Base-by-base conservation (phyloP, 306 rosid genomes). In the Trifolium fragiferum region DNA sequence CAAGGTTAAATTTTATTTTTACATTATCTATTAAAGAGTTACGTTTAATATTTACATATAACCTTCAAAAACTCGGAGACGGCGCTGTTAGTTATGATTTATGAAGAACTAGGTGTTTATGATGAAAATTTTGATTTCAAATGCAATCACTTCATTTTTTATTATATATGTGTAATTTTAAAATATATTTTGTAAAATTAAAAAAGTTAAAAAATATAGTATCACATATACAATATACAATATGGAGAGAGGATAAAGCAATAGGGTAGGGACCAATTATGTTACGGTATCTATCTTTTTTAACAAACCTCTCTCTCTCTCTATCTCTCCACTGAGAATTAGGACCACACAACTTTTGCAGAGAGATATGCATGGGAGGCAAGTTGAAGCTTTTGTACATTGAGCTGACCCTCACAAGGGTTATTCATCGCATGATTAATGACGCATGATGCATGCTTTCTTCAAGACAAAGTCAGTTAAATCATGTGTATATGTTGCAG, bases 261-360 rank as follows among this genome's bases (percentile, higher is more conserved):
- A 20, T 76, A 73, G 70, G 66, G 43, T 87, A 87, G 91, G 97
- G 92, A 87, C 93, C 96, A 81, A 73, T 78, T 74, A 64, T 14
- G 66, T 72, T 73, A 61, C 58, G 73, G 51, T 71, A 41, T 55
- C 60, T 58, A 72, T 76, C 81, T 70, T 67, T 71, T 21, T 74
- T 5, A 19, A 53, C 23, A 66, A 73, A 79, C 66, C 81, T 54
- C 30, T 21, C 7, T 54, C 30, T 21, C 7, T 20, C 61, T 27
- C 32, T 27, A 27, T 27, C 32, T 27, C 33, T 30, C 33, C 82
- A 84, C 84, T 78, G 82, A 73, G 37, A 67, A 79, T 51, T 13
- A 79, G 96, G 98, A 91, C 98, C 97, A 93, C 96, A 41, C 69
- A 66, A 2, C 87, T 86, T 88, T 81, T 81, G 86, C 90, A 85